phyloP scores from a whole-genome alignment of 2,329 filamentous ascomycete species.

The Exophiala sp. region DNA sequence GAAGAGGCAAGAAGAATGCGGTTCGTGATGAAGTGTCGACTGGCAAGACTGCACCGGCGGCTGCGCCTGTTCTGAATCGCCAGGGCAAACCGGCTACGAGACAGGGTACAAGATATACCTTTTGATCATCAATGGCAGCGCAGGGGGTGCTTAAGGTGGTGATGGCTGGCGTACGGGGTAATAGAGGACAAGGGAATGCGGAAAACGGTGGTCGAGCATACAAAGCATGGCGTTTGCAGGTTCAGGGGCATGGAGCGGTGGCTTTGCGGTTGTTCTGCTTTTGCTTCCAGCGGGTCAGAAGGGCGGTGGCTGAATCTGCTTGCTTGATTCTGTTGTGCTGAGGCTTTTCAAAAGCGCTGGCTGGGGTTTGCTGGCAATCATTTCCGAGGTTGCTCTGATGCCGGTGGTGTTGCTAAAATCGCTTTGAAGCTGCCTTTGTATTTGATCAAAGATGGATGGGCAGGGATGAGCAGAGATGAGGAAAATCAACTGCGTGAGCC shows the following conservation, averaged over 20 bases:
- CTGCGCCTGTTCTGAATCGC: conserved; percentile 33
- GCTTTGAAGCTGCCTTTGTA: no score
- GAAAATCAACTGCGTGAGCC: no score
- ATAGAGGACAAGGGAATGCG: not conserved
- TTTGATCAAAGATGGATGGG: no score
- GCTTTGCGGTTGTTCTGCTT: not conserved
- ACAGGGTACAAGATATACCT: conserved; percentile 47
- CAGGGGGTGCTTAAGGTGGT: not conserved
- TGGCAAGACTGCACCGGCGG: conserved; percentile 26
- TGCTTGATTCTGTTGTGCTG: no score
- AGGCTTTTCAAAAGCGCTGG: no score
- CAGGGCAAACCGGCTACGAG: conserved; percentile 47
- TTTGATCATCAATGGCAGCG: conserved; percentile 30
- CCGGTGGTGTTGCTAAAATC: no score
- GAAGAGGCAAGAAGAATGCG: conserved; percentile 32
- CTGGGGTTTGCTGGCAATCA: no score
- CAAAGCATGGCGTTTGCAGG: conserved; percentile 2
- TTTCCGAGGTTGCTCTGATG: no score
- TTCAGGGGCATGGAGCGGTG: not conserved
- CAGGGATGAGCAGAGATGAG: no score
- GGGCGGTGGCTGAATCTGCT: no score
- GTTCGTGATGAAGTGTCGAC: conserved; percentile 30
- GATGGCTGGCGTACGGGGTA: not conserved
- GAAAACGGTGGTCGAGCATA: not conserved
- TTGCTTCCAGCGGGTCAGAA: no score